Evolutionary conservation across 305 asterid genomes (phyloP).

Genomic region (Fraxinus xanthoxyloides): DNA sequence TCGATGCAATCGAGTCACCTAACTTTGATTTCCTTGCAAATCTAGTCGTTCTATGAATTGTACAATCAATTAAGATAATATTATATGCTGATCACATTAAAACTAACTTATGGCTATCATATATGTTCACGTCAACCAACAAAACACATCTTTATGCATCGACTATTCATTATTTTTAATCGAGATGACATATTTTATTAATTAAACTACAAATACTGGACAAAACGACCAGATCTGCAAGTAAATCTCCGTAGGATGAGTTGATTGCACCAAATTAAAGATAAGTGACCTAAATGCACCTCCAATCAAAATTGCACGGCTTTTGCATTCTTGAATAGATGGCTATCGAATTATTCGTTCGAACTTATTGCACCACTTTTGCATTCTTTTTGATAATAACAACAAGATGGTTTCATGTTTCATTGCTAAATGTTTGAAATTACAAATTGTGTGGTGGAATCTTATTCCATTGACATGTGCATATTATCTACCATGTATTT

Average conservation of each 20-base stretch:
- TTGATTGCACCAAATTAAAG: background rate
- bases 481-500: background rate
- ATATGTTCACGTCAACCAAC: background rate
- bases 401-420: background rate
- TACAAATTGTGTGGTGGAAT: background rate
- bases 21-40: background rate
- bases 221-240: background rate
- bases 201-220: background rate
- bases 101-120: background rate
- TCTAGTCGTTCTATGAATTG: background rate
- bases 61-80: background rate
- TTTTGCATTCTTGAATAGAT: background rate
- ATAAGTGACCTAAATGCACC: background rate
- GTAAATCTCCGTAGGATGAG: background rate
- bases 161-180: background rate
- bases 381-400: background rate
- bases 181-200: background rate
- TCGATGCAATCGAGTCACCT: background rate
- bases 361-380: background rate
- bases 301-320: background rate
- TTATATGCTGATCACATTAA: background rate
- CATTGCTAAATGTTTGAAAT: background rate
- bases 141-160: background rate
- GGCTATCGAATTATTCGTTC: background rate
- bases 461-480: background rate